Conservation (phyloP, 176 grass and related monocot species). For the Triticum turgidum region DNA sequence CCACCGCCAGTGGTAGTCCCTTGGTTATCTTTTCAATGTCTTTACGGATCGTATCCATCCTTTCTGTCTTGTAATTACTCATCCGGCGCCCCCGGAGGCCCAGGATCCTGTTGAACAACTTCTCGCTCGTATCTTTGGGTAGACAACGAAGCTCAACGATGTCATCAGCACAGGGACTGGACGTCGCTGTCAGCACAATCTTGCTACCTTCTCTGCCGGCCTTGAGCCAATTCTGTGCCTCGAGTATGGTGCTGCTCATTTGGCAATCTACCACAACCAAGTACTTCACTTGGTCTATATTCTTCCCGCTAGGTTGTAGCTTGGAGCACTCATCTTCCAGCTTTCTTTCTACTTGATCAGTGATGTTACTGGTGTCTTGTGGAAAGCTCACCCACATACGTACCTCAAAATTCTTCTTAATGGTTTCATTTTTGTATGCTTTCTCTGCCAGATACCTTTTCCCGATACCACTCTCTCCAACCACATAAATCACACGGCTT, state of each 20-base stretch:
- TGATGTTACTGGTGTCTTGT: neutral
- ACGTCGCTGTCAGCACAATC: neutral
- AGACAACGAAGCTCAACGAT: neutral
- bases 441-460: neutral
- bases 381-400: neutral
- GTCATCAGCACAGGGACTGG: neutral
- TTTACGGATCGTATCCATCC: neutral
- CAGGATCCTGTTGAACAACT: neutral
- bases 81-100: neutral
- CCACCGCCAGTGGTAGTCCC: too few relatives aligned
- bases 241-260: neutral
- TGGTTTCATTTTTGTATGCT: neutral
- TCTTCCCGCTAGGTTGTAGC: neutral
- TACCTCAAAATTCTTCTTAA: neutral
- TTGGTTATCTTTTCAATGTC: too few relatives aligned
- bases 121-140: neutral
- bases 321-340: neutral
- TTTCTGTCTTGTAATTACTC: neutral
- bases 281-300: neutral
- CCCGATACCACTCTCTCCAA: too few relatives aligned
- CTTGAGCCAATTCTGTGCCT: neutral
- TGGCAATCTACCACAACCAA: neutral
- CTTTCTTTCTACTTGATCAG: neutral
- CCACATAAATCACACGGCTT: too few relatives aligned
- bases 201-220: neutral